These are phyloP conservation scores for Thermomyces lanuginosus DNA, from an alignment of 2,329 filamentous ascomycete genomes.

Conservation along the genomic window DNA sequence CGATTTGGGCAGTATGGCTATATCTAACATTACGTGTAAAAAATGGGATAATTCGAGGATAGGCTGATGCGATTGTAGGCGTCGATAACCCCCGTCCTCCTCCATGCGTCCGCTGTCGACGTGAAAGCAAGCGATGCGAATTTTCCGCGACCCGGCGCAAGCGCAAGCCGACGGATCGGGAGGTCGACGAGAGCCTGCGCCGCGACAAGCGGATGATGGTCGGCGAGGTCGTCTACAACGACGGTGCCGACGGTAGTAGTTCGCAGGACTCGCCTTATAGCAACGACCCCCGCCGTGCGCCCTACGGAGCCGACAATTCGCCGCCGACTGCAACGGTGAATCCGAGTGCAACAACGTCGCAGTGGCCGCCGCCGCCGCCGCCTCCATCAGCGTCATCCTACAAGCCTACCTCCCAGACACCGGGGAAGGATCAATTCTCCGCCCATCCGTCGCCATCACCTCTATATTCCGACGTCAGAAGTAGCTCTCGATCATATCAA, in stretches of 20 bases:
- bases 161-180: constrained; percentile 48
- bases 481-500: too few relatives aligned
- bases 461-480: constrained; percentile 15
- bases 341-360: constrained; percentile 12
- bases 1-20: constrained; percentile 29
- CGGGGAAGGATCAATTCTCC: constrained; percentile 13
- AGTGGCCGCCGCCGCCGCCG: constrained; percentile 17
- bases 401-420: constrained; percentile 9
- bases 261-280: constrained; percentile 13
- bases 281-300: too few relatives aligned
- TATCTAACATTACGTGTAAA: neutral
- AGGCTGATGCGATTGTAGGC: constrained; percentile 16
- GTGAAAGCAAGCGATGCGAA: constrained; percentile 92
- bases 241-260: constrained; percentile 6
- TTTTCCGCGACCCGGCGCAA: constrained; percentile 91
- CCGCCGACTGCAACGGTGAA: too few relatives aligned
- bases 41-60: neutral
- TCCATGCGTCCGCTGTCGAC: constrained; percentile 80
- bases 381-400: constrained; percentile 12
- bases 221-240: constrained; percentile 25
- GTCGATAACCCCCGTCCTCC: constrained; percentile 91
- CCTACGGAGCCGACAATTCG: too few relatives aligned
- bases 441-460: constrained; percentile 13
- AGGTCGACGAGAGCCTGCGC: constrained; percentile 26
- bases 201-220: constrained; percentile 37